Base-by-base conservation (phyloP, 176 grass and related monocot species). In the Musa itinerans region DNA sequence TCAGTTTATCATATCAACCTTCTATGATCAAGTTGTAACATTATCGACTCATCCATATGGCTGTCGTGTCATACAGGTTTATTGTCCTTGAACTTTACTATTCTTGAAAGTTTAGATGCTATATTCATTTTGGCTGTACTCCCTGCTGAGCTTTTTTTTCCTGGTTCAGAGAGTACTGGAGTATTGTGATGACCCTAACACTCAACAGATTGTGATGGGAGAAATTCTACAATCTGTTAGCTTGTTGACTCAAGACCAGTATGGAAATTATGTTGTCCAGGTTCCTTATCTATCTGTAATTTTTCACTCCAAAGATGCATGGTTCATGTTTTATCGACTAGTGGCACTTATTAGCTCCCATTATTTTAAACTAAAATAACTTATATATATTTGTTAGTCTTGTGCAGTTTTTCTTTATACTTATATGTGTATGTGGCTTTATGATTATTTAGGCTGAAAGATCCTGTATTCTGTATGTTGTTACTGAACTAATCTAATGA, bases 41-140 rank as follows among this genome's bases (percentile, higher is more conserved):
- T 53, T 88, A 21, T 95, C 81, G 25, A 29, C 10, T n/a, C 79
- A 88, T 81, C 75, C 65, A 24, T 86, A 78, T 29, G 79, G 83
- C 15, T 84, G 72, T 57, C 88, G 81, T 52, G 83, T 96, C 3
- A 58, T 96, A 51, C 76, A 91, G 88, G 92, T 96, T 16, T 54
- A 55, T 74, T 26, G 12, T 16, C 9, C 13, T 57, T 74, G 2
- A 27, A 2, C 52, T 56, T 74, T 54, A 4, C 34, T 15, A 55
- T 56, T 55, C 53, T 27, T 56, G 12, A 74, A 74, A 24, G 11
- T 56, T 21, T 56, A 21, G 13, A 56, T 56, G 22, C 9, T 19
- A 57, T 9, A 53, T 72, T 1, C n/a, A 20, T 54, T 15, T 19
- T 74, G n/a, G 20, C 14, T 15, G n/a, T 54, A 25, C 6, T 0